Evolutionary conservation across 192 early-diverging fungal genomes (phyloP), one percentile per base, ranked within the genome.

Genomic region (Backusella sp.): DNA sequence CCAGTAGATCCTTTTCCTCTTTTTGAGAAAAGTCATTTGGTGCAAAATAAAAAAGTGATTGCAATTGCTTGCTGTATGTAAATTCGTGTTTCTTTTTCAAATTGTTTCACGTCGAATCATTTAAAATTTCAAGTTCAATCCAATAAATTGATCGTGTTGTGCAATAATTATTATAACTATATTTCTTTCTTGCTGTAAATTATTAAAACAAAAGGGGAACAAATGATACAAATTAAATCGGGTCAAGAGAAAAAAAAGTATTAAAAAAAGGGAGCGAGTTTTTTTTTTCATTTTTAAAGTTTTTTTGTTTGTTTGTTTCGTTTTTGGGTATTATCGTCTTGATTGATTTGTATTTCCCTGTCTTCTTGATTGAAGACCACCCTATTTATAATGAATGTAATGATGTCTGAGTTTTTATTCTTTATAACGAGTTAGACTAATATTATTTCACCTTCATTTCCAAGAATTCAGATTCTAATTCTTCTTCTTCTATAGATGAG

Each of bases 401-500:
- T 21, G 34, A 37, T 36, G 6, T 11, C 28, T 68, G 12, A 62
- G 26, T 68, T 21, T 28, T 36, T 32, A 32, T 32, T 32, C 32
- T n/a, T 68, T 11, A 36, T 6, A 73, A 6, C 17, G 19, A 66
- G 14, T 34, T 34, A 52, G 49, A 0, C 15, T 6, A 17, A 5
- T 49, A 39, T 42, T 67, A 44, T 44, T 44, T 44, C 72, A 81
- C 80, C 73, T 81, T 81, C 76, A 81, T 74, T 19, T 35, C 37
- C 69, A 77, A 52, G 39, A 75, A 77, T 71, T 81, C 80, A 66
- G 7, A 36, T 32, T 77, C 80, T 15, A 81, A 41, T 72, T 81
- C 80, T n/a, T 77, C 80, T 41, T 77, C 76, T 42, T 81, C 80
- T 35, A 74, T 77, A 21, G 73, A 49, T 32, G 80, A 56, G 17